Evolutionary conservation across 2,329 filamentous ascomycete genomes (phyloP).

Genomic region (Volutella citrinella): DNA sequence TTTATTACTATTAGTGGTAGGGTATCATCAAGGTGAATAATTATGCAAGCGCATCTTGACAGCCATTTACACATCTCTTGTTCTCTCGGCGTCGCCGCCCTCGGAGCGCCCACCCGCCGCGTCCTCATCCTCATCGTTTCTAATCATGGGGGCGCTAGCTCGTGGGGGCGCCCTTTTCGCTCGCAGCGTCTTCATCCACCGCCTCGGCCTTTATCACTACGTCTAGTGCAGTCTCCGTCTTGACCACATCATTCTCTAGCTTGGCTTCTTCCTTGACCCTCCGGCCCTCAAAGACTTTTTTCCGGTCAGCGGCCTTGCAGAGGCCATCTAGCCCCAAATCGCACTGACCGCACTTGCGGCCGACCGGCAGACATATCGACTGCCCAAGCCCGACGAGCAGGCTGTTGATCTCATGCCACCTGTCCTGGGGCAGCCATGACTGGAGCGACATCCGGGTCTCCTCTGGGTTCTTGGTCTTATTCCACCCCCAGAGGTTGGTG

Average conservation of each 20-base stretch:
- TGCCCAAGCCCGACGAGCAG: conserved; percentile 86
- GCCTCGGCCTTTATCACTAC: conserved; percentile 18
- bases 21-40: too few species aligned
- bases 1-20: too few species aligned
- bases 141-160: too few species aligned
- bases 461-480: conserved; percentile 77
- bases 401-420: conserved; percentile 91
- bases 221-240: conserved; percentile 20
- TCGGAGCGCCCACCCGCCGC: too few species aligned
- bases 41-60: too few species aligned
- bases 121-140: too few species aligned
- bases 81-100: too few species aligned
- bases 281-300: conserved; percentile 57
- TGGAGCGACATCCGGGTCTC: conserved; percentile 74
- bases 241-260: conserved; percentile 22
- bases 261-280: conserved; percentile 36
- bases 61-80: too few species aligned
- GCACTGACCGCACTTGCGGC: conserved; percentile 80
- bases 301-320: conserved; percentile 69
- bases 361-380: conserved; percentile 78
- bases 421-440: conserved; percentile 77
- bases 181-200: conserved; percentile 14
- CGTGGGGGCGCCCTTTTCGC: too few species aligned
- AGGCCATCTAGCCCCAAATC: conserved; percentile 72
- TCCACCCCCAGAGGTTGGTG: conserved; percentile 92